Evolutionary conservation across 139 green algal genomes (phyloP).

Genomic region (Chlamydomonas incerta): DNA sequence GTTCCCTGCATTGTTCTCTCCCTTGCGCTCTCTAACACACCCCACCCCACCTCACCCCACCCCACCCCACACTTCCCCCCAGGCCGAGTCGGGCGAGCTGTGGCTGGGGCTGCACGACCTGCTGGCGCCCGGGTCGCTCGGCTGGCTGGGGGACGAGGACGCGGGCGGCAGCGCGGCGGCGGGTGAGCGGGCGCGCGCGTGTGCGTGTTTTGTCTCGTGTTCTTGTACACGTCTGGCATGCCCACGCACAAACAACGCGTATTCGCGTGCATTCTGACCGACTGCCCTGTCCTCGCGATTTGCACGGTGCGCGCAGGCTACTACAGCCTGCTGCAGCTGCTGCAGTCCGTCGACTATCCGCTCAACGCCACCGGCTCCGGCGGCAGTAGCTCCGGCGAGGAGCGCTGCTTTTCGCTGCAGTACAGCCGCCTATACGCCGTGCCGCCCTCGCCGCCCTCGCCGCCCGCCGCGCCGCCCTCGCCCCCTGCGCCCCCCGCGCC

Average conservation of each 20-base stretch:
- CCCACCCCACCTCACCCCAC: too few relatives aligned
- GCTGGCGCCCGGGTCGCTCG: not conserved
- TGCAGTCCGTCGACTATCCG: not conserved
- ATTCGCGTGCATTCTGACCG: too few relatives aligned
- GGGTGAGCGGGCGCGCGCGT: not conserved
- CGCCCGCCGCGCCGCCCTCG: not conserved
- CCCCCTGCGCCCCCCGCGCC: not conserved
- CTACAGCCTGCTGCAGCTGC: not conserved
- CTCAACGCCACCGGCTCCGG: not conserved
- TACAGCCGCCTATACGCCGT: not conserved
- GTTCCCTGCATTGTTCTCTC: too few relatives aligned
- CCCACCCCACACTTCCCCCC: too few relatives aligned
- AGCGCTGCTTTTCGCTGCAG: constrained; percentile 7
- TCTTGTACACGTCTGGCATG: too few relatives aligned
- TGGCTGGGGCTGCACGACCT: constrained; percentile 21
- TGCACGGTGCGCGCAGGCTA: not conserved
- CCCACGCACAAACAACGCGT: too few relatives aligned
- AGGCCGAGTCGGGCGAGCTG: not conserved
- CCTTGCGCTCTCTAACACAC: too few relatives aligned
- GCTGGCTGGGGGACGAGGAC: constrained; percentile 17
- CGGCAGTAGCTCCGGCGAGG: not conserved
- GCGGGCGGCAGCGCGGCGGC: not conserved
- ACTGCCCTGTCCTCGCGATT: too few relatives aligned
- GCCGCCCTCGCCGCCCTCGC: not conserved
- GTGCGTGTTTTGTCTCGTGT: not conserved